Base-by-base conservation (phyloP, 179 eudicot species). In the Corrigiola litoralis region DNA sequence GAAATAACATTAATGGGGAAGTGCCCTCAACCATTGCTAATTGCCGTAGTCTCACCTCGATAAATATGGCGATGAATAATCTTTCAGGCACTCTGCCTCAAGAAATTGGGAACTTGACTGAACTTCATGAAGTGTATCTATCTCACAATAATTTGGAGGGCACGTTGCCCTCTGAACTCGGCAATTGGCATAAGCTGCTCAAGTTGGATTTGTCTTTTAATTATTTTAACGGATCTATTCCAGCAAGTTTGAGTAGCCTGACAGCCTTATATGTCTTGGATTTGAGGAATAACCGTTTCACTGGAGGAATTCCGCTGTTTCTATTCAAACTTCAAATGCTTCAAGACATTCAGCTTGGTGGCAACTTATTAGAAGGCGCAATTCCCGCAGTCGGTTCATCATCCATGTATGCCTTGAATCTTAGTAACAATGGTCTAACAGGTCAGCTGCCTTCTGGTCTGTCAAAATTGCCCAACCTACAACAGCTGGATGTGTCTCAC, bases 141-240 rank as follows among this genome's bases (percentile, higher is more conserved):
- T 87, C 95, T 61, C 79, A 74, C 45, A 92, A 92, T 67, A 58
- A 31, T 65, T 68, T 92, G 37, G 68, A 75, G 67, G 96, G 98
- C 25, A 56, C 72, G 2, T 34, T 85, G 79, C 95, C 98, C n/a
- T 74, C 74, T 52, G 77, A 89, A 45, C 51, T 92, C 34, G 63
- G 80, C 8, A 76, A 61, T 24, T 92, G 90, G 64, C 58, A 42
- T 5, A 75, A 69, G 49, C 55, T 92, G 17, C 71, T 76, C 21
- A 17, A 44, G 17, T 65, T 92, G 25, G 88, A 87, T 63, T 32
- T 80, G 63, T 77, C 88, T 69, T 73, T 68, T 61, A 92, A 92
- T 65, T 65, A 32, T 34, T 69, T 92, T 27, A 78, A 77, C 34
- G 95, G 96, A 0, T 76, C 87, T 2, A 77, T 89, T 37, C 90